Percentiles rank a stretch among this genome's conserved stretches.
Evolutionary conservation across 164 flowering plant genomes (phyloP).

Genomic region (Amborella trichopoda): DNA sequence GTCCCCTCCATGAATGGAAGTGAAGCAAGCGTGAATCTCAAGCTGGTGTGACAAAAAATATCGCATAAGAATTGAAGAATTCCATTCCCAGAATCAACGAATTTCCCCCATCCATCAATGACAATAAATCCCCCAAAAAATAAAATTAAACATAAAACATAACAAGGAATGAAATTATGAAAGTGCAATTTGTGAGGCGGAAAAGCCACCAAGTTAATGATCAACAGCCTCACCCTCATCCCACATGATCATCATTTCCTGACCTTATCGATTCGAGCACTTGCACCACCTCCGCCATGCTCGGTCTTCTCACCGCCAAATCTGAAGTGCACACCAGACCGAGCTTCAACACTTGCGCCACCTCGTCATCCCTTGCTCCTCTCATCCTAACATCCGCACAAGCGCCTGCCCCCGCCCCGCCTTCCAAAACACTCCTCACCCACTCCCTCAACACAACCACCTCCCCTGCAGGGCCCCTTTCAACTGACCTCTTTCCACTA

Average conservation of each 20-base stretch:
- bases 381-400: constrained; percentile 71
- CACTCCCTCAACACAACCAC: constrained; percentile 73
- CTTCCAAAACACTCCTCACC: constrained; percentile 61
- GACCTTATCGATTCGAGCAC: constrained; percentile 81
- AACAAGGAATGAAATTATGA: no score
- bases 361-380: constrained; percentile 71
- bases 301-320: constrained; percentile 69
- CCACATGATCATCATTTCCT: constrained; percentile 4
- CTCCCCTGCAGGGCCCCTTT: constrained; percentile 48
- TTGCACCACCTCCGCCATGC: constrained; percentile 97
- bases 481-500: constrained; percentile 92
- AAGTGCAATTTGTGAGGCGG: no score
- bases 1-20: no score
- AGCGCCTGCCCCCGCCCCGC: constrained; percentile 45
- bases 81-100: no score
- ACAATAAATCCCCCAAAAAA: no score
- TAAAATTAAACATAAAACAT: no score
- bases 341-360: constrained; percentile 86
- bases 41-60: no score
- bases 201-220: no score
- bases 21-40: no score
- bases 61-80: no score
- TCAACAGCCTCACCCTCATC: not conserved
- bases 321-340: constrained; percentile 86
- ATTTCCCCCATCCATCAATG: no score